These are phyloP conservation scores for Corymbia calophylla DNA, from an alignment of 441 rosid species.

Conservation along the genomic window DNA sequence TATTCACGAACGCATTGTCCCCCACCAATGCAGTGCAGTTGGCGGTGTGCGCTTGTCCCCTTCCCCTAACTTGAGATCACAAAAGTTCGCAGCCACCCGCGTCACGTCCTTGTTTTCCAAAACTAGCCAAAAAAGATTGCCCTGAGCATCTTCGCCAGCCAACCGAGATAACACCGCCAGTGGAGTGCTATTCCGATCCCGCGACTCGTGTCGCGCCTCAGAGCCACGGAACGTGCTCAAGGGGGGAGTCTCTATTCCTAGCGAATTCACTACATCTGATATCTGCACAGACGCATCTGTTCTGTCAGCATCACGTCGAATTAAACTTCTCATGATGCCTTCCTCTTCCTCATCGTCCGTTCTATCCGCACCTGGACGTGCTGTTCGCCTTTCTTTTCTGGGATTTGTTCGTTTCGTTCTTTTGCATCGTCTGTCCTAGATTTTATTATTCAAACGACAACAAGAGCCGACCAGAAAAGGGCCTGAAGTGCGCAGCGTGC, in stretches of 20 bases:
- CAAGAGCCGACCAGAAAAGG: not conserved
- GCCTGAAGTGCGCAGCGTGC: not conserved
- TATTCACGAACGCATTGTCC: not conserved
- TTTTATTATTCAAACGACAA: not conserved
- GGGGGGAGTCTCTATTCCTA: not conserved
- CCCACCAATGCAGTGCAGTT: not conserved
- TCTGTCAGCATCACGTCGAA: not conserved
- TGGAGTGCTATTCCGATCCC: not conserved
- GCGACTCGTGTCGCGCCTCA: not conserved
- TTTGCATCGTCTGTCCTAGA: not conserved
- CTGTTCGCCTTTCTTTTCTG: not conserved
- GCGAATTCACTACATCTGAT: not conserved
- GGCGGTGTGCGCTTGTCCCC: not conserved
- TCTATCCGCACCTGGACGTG: no score
- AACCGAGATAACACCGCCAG: no score
- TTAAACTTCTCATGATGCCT: not conserved
- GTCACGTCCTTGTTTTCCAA: not conserved
- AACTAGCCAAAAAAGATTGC: not conserved
- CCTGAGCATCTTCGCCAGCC: not conserved
- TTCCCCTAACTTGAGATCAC: not conserved
- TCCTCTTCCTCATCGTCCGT: not conserved
- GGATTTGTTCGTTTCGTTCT: not conserved
- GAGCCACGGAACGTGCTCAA: not conserved
- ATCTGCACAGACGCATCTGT: not conserved
- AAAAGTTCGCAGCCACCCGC: not conserved